These are phyloP conservation scores for Candida cerambycidarum DNA, from an alignment of 805 yeast species.

Conservation along the genomic window DNA sequence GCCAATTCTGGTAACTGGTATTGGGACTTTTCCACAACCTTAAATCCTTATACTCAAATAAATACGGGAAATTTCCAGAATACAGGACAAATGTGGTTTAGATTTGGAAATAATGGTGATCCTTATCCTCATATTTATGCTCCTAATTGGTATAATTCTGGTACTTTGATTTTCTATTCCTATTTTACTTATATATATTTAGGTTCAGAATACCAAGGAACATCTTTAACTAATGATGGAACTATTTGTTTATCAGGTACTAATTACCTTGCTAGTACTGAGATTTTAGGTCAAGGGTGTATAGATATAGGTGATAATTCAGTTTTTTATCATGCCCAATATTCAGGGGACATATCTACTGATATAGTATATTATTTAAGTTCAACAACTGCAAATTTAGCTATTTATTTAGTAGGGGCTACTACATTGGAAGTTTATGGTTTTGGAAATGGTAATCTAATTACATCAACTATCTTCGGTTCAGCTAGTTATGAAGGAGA, in stretches of 20 bases:
- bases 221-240: conserved; percentile 20
- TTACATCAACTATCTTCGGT: too few species aligned
- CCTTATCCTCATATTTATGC: conserved; percentile 12
- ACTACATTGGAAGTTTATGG: not conserved
- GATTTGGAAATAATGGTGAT: conserved; percentile 18
- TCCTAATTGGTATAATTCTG: conserved; percentile 15
- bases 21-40: not conserved
- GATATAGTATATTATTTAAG: not conserved
- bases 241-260: conserved; percentile 24
- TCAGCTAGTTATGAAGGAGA: not conserved
- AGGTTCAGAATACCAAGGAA: conserved; percentile 12
- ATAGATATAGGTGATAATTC: conserved; percentile 11
- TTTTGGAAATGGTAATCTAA: not conserved
- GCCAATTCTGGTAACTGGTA: not conserved
- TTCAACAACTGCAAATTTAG: not conserved
- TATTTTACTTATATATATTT: not conserved
- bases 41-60: not conserved
- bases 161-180: conserved; percentile 21
- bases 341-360: not conserved
- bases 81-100: conserved; percentile 24
- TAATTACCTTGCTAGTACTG: conserved; percentile 13
- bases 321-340: not conserved
- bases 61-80: conserved; percentile 17
- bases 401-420: not conserved
- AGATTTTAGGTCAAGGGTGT: conserved; percentile 21